These are phyloP conservation scores for Solanum tarijense DNA, from an alignment of 257 asterid genomes.

Conservation along the genomic window DNA sequence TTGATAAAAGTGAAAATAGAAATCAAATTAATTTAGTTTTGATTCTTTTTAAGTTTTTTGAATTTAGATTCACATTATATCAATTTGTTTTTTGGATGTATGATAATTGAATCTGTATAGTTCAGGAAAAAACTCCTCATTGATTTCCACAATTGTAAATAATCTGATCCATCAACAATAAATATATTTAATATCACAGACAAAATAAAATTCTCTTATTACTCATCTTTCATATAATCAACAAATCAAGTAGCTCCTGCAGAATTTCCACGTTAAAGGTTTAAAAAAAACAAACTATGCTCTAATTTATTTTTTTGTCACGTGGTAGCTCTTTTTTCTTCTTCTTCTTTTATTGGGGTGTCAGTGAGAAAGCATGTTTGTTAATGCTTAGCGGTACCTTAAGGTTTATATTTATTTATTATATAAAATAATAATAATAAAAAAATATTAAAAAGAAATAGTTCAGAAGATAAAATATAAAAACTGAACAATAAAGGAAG, in stretches of 20 bases:
- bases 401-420: background rate
- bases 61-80: background rate
- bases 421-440: too few relatives aligned
- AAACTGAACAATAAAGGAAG: background rate
- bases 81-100: background rate
- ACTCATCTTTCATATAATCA: background rate
- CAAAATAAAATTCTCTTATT: background rate
- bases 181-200: background rate
- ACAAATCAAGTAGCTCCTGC: background rate
- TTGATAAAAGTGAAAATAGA: background rate
- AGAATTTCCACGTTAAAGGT: background rate
- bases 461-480: background rate
- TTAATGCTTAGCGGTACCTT: background rate
- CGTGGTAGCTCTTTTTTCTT: background rate
- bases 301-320: background rate
- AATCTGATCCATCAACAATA: background rate
- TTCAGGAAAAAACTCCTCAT: background rate
- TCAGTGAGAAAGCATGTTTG: background rate
- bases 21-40: background rate
- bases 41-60: background rate
- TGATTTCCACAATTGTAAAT: background rate
- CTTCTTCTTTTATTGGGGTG: background rate
- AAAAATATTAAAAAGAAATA: background rate
- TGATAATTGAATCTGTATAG: background rate
- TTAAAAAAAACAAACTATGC: background rate